Conservation (phyloP, 2,329 filamentous ascomycete species). For the Pyricularia grisea region DNA sequence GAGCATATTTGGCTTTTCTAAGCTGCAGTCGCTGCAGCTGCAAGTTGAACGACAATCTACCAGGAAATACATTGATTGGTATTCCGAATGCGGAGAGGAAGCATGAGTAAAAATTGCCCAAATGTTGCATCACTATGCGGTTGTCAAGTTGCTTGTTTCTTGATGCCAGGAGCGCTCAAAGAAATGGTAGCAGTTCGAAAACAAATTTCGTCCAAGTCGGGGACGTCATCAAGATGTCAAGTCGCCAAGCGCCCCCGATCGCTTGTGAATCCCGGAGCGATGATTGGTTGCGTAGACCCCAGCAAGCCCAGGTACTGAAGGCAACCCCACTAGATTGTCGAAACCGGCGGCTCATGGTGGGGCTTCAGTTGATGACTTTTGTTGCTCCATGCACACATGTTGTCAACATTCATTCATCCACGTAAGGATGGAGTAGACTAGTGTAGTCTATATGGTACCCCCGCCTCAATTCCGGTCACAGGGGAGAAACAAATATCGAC, state of each 20-base stretch:
- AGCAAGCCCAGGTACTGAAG: background rate
- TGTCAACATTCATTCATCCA: too few relatives aligned
- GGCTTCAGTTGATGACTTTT: too few relatives aligned
- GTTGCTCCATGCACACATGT: too few relatives aligned
- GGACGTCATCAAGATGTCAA: background rate
- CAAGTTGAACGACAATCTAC: background rate
- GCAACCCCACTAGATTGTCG: background rate
- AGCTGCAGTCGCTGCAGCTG: background rate
- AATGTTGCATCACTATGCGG: background rate
- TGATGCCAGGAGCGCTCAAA: background rate
- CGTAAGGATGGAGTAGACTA: too few relatives aligned
- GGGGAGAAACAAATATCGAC: too few relatives aligned
- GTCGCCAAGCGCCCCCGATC: background rate
- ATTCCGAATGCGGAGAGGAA: background rate
- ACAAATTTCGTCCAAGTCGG: background rate
- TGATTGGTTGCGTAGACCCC: background rate
- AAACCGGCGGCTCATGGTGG: background rate
- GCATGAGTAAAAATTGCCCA: background rate
- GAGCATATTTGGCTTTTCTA: background rate
- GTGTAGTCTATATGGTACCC: too few relatives aligned
- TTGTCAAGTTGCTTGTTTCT: background rate
- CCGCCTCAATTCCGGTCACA: too few relatives aligned
- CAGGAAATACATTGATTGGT: background rate
- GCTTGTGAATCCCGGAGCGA: background rate
- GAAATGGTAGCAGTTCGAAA: background rate